Percentiles rank a stretch among this genome's conserved stretches.
Evolutionary conservation across 345 rosid genomes (phyloP).

Genomic region (Combretum micranthum): DNA sequence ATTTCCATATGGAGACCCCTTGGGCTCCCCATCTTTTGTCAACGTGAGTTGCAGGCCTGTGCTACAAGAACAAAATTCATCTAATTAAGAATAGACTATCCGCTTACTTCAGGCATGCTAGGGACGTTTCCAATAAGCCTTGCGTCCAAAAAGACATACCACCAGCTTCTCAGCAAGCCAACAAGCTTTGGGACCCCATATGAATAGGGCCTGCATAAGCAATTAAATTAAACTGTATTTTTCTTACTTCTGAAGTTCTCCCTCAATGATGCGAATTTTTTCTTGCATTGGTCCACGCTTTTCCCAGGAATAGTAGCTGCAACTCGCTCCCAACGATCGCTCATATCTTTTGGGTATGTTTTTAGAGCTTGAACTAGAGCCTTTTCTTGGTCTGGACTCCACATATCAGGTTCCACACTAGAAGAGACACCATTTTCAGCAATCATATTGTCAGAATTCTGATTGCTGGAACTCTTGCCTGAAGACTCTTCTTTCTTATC

Average conservation of each 20-base stretch:
- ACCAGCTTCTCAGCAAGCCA: too few relatives aligned
- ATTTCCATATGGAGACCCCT: too few relatives aligned
- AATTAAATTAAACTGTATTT: conserved; percentile 22
- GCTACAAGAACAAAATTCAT: too few relatives aligned
- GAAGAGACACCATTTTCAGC: conserved; percentile 35
- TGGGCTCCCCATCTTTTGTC: too few relatives aligned
- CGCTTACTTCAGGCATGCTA: too few relatives aligned
- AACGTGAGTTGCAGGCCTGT: too few relatives aligned
- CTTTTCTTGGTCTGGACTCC: conserved; percentile 95
- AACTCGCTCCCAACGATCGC: conserved; percentile 96
- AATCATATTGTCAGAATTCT: conserved; percentile 23
- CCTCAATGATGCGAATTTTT: conserved; percentile 70
- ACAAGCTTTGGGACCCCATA: too few relatives aligned
- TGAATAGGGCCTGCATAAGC: background rate
- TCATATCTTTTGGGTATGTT: conserved; percentile 89
- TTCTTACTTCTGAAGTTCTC: conserved; percentile 86
- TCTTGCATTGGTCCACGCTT: conserved; percentile 88
- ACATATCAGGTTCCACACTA: conserved; percentile 64
- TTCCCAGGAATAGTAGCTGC: conserved; percentile 97
- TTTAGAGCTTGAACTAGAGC: conserved; percentile 92
- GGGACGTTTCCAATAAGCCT: too few relatives aligned
- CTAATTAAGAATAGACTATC: too few relatives aligned
- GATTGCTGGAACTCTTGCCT: conserved; percentile 25
- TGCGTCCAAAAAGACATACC: too few relatives aligned
- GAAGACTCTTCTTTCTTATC: conserved; percentile 9